Evolutionary conservation across 164 flowering plant species (phyloP).

Genomic region (Magnolia officinalis): DNA sequence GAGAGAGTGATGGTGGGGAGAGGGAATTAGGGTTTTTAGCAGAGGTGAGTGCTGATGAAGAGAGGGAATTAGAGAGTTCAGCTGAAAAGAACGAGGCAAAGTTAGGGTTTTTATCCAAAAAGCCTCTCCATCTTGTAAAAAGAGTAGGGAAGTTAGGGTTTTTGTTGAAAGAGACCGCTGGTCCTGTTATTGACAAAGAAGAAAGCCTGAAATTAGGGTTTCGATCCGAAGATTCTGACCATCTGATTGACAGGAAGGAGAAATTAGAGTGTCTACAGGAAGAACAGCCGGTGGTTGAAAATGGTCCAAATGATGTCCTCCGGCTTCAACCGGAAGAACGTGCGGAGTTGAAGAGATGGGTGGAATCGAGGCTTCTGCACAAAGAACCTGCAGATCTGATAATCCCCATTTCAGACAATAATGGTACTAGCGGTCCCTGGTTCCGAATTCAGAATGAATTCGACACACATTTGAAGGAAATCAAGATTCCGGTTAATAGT

Average conservation of each 20-base stretch:
- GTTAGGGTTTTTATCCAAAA: not conserved
- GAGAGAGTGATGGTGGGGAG: not conserved
- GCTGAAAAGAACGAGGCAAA: not conserved
- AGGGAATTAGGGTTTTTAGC: not conserved
- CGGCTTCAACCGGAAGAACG: not conserved
- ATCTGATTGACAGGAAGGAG: no score
- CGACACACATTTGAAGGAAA: conserved; percentile 28
- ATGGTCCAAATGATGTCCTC: no score
- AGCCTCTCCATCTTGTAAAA: no score
- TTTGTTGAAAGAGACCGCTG: not conserved
- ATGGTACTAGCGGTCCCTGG: conserved; percentile 56
- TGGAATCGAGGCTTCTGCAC: not conserved
- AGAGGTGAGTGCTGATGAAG: not conserved
- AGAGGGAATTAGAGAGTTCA: not conserved
- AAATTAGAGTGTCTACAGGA: no score
- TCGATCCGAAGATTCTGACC: not conserved
- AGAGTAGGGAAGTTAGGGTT: not conserved
- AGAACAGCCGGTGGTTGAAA: no score
- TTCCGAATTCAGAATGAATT: conserved; percentile 44
- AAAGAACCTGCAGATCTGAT: conserved; percentile 62
- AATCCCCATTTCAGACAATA: conserved; percentile 44
- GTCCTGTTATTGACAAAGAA: no score
- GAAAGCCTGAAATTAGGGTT: not conserved
- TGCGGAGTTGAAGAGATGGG: not conserved
- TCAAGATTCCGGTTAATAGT: conserved; percentile 54